Base-by-base conservation (phyloP, 139 green algal species). In the Chlorella sp. region DNA sequence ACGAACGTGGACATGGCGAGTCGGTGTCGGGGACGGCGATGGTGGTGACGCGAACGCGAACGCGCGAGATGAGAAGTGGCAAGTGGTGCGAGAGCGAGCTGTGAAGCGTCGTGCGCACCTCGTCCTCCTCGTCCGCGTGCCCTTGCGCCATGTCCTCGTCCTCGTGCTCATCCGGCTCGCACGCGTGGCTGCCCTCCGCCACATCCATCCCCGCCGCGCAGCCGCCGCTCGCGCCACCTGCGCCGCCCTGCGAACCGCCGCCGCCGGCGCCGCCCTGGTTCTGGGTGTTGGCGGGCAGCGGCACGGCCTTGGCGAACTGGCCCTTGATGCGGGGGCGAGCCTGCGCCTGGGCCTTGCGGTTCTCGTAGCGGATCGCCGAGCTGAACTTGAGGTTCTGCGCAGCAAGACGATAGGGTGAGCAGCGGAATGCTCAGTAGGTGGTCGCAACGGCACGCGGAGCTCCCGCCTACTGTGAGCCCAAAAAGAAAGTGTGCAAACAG, bases 291-390 rank as follows among this genome's bases (percentile, higher is more conserved):
- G n/a, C n/a, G n/a, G 2, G 3, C 31, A 51, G 35, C 3, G 31
- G 30, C 36, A 33, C 75, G 50, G 77, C 62, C 73, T 79, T 79
- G 26, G 82, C 85, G 71, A 92, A 92, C 78, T 91, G 85, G 10
- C 87, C 87, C 23, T 80, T 82, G 5, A 92, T 74, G 1, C 87
- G 77, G 1, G 86, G 86, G 14, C 87, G 74, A 20, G 73, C 63
- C 63, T 90, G 70, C 24, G 87, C 87, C 64, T 90, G 78, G 69
- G 83, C 77, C 78, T 92, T 91, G 33, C 87, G 78, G 50, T 61
- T 83, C 77, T 89, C 83, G 62, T 92, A 92, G 49, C 87, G 77
- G n/a, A 92, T 87, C 34, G 86, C 90, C 72, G 83, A 88, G 1
- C 77, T 77, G 64, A 88, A 88, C 68, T 72, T 77, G 24, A 87